Conservation (phyloP, 352 stramenopile genomes). For the Plasmopara viticola region DNA sequence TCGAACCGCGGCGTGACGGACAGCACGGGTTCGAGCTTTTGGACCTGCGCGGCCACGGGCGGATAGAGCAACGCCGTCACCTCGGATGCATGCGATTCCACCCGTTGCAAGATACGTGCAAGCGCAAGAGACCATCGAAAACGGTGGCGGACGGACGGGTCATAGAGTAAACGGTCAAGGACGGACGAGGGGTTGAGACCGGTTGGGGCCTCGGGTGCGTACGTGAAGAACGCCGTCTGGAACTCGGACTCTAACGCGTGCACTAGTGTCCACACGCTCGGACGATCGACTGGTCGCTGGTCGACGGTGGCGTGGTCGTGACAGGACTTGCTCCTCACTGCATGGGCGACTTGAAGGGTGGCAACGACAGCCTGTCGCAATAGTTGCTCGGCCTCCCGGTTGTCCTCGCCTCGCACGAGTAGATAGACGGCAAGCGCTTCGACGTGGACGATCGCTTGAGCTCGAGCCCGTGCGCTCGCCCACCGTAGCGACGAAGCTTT, state of each 20-base stretch:
- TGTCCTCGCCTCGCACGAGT: conserved; percentile 37
- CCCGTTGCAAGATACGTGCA: conserved; percentile 32
- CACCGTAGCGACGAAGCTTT: conserved; percentile 23
- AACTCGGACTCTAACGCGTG: conserved; percentile 25
- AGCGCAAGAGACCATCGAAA: conserved; percentile 60
- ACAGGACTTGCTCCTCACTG: conserved; percentile 5
- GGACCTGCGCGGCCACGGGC: conserved; percentile 52
- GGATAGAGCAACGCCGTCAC: conserved; percentile 60
- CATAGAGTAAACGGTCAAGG: conserved; percentile 9
- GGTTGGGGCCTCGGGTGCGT: conserved; percentile 1
- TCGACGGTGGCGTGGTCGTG: not conserved
- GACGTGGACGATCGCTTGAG: conserved; percentile 56
- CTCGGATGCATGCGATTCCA: conserved; percentile 40
- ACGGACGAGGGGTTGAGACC: conserved; percentile 1
- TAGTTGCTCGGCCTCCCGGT: conserved; percentile 19
- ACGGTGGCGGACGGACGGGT: conserved; percentile 20
- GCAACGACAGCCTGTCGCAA: conserved; percentile 26
- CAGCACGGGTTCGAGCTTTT: conserved; percentile 56
- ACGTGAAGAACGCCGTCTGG: conserved; percentile 25
- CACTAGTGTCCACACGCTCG: conserved; percentile 24
- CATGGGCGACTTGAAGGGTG: conserved; percentile 30
- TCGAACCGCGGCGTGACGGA: conserved; percentile 13
- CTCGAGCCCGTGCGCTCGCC: conserved; percentile 24
- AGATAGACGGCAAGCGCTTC: conserved; percentile 57
- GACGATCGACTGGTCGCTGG: conserved; percentile 6